Conservation (phyloP, 768 basidiomycete species). For the Leucocoprinus leucothites region DNA sequence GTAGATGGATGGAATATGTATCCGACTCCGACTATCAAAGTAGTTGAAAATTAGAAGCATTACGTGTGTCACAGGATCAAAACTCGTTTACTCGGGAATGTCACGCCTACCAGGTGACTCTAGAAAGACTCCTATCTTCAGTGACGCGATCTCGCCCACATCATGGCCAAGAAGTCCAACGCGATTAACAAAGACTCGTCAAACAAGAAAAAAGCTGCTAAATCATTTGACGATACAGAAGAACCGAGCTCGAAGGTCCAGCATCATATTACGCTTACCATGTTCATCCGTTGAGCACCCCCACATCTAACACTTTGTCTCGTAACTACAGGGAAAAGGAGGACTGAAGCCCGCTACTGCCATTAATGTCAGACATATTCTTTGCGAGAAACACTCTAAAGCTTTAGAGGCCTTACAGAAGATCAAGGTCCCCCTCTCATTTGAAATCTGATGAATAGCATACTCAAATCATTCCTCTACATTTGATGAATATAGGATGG, state of each 20-base stretch:
- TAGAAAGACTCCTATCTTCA: too few species aligned
- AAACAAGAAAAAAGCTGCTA: slow-evolving; percentile 19
- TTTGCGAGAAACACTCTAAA: slow-evolving; percentile 86
- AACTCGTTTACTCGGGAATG: too few species aligned
- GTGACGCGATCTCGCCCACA: too few species aligned
- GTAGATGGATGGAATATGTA: too few species aligned
- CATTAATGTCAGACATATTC: slow-evolving; percentile 82
- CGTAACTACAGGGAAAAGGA: slow-evolving; percentile 42
- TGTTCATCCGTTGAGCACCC: not conserved
- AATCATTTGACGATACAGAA: slow-evolving; percentile 28
- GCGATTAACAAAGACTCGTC: slow-evolving; percentile 32
- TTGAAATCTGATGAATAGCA: not conserved
- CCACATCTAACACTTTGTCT: slow-evolving; percentile 1
- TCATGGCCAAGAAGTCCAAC: slow-evolving; percentile 21
- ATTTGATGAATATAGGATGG: slow-evolving; percentile 46
- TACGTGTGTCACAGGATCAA: too few species aligned
- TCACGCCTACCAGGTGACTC: too few species aligned
- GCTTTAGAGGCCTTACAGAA: slow-evolving; percentile 76
- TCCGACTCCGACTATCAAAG: too few species aligned
- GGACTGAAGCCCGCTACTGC: slow-evolving; percentile 75
- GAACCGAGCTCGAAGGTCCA: slow-evolving; percentile 34
- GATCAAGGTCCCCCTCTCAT: slow-evolving; percentile 54
- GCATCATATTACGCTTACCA: not conserved
- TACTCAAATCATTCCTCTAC: not conserved
- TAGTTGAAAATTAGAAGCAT: too few species aligned